Base-by-base conservation (phyloP, 306 rosid species). In the Fragaria iinumae region DNA sequence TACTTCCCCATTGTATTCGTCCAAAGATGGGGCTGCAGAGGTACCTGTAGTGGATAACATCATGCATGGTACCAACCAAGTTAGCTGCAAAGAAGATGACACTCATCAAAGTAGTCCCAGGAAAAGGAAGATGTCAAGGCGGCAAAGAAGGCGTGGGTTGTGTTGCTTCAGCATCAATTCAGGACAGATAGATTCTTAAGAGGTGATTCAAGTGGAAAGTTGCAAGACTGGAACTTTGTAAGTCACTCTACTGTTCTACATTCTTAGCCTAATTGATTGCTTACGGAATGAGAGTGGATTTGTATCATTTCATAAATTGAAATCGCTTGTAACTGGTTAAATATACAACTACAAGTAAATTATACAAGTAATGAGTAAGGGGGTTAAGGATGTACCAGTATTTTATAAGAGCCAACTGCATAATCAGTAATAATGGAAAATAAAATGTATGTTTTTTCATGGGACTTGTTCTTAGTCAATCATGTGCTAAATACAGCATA, bases 1-100 rank as follows among this genome's bases (percentile, higher is more conserved):
- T 38, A 83, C 91, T 82, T 89, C 91, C 38, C 86, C 67, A 67
- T 79, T 79, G 52, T 38, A 53, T 82, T 78, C 86, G 53, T 23
- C 67, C 57, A 70, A 79, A 69, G 79, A 74, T 4, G 85, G 78
- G 57, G 75, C 76, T 56, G 56, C 68, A 3, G 76, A 74, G 48
- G 32, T 38, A n/a, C 12, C 44, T 18, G 32, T 9, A 60, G 10
- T 81, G 77, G 76, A 88, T 56, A 87, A 81, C 29, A 76, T 64
- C 43, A 20, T 62, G 47, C 21, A 38, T 65, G 25, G 52, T 14
- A 13, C 65, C 45, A 71, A 82, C 67, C 85, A 71, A 63, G 7
- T 62, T n/a, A 83, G 48, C 76, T 10, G 38, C 2, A 11, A 55
- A 55, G 29, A 2, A 12, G 56, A 80, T 56, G 81, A 80, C 77